Conservation (phyloP, 2,329 filamentous ascomycete species). For the Ceratocystis destructans region DNA sequence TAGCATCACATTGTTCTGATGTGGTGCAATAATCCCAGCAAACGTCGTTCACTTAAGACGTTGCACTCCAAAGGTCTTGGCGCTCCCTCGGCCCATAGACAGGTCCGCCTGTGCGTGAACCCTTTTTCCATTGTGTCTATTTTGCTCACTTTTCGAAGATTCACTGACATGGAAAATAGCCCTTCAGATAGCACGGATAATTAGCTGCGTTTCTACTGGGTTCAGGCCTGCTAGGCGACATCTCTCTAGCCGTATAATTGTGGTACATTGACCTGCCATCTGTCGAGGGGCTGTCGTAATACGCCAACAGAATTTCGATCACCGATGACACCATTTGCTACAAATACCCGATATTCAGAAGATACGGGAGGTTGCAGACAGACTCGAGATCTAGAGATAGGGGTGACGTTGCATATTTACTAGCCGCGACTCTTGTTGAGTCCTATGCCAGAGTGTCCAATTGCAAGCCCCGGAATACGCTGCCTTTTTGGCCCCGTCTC, state of each 20-base stretch:
- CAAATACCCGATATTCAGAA: not conserved
- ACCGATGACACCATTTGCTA: not conserved
- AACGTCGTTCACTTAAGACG: not conserved
- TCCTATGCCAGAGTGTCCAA: too few species aligned
- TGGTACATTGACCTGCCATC: not conserved
- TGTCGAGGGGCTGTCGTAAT: not conserved
- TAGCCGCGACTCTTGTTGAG: too few species aligned
- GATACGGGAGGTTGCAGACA: not conserved
- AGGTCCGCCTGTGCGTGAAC: not conserved
- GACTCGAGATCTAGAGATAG: too few species aligned
- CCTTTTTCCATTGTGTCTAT: not conserved
- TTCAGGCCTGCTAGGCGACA: not conserved
- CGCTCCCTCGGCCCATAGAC: not conserved
- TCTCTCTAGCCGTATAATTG: not conserved
- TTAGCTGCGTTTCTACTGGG: not conserved
- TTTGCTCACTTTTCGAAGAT: not conserved
- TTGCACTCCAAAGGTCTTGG: not conserved
- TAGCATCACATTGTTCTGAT: not conserved
- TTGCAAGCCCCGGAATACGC: too few species aligned
- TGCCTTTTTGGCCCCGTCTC: not conserved
- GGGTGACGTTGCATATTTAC: too few species aligned
- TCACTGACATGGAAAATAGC: not conserved
- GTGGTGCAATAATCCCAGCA: slow-evolving; percentile 10
- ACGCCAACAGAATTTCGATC: not conserved
- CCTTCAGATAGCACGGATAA: too few species aligned